phyloP scores from a whole-genome alignment of 148 eudicot genomes.

The Vaccinium corymbosum region DNA sequence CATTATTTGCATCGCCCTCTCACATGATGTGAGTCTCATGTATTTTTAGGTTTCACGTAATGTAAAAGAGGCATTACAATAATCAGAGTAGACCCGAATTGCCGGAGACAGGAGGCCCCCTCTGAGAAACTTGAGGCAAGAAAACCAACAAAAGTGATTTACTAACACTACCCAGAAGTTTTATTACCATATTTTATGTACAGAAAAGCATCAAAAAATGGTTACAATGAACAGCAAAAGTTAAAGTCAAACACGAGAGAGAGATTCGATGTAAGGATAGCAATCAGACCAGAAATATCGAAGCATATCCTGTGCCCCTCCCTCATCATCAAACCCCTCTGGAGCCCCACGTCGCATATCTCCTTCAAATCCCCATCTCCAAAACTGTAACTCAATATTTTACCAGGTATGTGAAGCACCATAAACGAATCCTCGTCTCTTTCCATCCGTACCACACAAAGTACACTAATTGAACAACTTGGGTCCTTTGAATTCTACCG shows the following conservation, averaged over 20 bases:
- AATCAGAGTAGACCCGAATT: too few relatives aligned
- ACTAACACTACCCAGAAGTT: too few relatives aligned
- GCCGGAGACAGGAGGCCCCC: too few relatives aligned
- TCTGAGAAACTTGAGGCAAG: too few relatives aligned
- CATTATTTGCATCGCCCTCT: too few relatives aligned
- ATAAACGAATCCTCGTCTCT: conserved; percentile 21
- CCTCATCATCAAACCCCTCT: neutral
- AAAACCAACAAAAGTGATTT: too few relatives aligned
- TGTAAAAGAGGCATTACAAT: too few relatives aligned
- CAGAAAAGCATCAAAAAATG: neutral
- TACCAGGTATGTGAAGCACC: conserved; percentile 17
- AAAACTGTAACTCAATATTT: conserved; percentile 16
- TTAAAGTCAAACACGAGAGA: neutral
- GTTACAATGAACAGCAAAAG: neutral
- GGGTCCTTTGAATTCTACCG: too few relatives aligned
- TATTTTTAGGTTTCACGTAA: too few relatives aligned
- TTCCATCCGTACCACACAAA: conserved; percentile 7
- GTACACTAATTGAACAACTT: neutral
- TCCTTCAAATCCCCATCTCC: conserved; percentile 6
- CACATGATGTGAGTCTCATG: too few relatives aligned
- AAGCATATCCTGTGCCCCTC: neutral
- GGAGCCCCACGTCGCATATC: neutral
- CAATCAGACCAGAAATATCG: conserved; percentile 8
- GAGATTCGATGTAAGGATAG: neutral
- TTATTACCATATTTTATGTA: too few relatives aligned